A percentile compares a stretch with the other conserved stretches of the same genome.
These are phyloP conservation scores for Pseudotsuga menziesii DNA, from an alignment of 75 land plant genomes.

Conservation along the genomic window DNA sequence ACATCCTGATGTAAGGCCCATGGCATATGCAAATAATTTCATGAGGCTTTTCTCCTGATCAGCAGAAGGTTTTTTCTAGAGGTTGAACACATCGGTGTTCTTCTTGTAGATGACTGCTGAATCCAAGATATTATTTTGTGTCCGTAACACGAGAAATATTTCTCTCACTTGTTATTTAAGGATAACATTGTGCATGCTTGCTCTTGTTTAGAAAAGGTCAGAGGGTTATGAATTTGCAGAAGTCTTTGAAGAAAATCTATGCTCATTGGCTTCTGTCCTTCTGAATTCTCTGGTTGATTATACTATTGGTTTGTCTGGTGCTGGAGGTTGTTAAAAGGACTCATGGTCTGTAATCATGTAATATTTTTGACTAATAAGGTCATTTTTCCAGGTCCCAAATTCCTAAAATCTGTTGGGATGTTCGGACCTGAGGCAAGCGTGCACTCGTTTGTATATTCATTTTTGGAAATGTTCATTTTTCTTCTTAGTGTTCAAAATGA, in stretches of 20 bases:
- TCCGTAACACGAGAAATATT: background rate
- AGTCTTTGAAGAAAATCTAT: background rate
- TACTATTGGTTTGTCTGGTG: background rate
- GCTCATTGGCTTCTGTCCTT: background rate
- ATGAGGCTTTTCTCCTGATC: constrained; percentile 61
- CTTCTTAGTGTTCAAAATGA: no score
- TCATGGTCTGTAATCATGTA: background rate
- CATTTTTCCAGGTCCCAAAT: constrained; percentile 7
- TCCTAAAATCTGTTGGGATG: background rate
- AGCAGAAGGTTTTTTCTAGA: background rate
- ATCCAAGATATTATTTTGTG: background rate
- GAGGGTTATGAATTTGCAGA: background rate
- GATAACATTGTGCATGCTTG: constrained; percentile 1
- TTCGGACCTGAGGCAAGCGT: constrained; percentile 9
- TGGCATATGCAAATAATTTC: constrained; percentile 95
- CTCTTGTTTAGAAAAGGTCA: background rate
- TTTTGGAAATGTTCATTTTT: constrained; percentile 3
- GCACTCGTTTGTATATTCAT: constrained; percentile 11
- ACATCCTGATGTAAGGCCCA: constrained; percentile 93
- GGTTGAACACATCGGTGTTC: no score
- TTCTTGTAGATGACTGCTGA: no score
- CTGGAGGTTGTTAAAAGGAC: background rate
- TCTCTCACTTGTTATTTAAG: background rate
- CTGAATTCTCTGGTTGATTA: background rate
- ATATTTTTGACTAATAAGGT: constrained; percentile 2